Evolutionary conservation across 148 eudicot species (phyloP), one percentile per base, ranked within the genome.

Genomic region (Cornus florida): DNA sequence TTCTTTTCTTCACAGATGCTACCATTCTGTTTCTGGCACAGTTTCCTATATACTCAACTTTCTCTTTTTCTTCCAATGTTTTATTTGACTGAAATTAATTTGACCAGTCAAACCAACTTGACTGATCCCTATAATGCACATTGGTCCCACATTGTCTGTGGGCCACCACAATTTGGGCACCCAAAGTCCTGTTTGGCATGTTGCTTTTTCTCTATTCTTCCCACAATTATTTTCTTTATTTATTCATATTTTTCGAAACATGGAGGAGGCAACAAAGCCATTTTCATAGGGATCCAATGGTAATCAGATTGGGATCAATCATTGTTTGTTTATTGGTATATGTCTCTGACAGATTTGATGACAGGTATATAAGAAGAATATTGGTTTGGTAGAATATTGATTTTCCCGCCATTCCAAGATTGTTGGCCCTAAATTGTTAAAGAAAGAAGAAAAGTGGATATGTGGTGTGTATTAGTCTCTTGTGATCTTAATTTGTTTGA

Each of bases 31-130:
- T 35, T 77, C 35, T 10, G 81, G 74, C 84, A 78, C 81, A 73
- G 81, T 73, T 67, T 76, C 74, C 70, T 20, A 82, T 16, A 43
- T 35, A 35, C 38, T 35, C 11, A 43, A 19, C 72, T 76, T 41
- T 74, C 80, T 68, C 73, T 82, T 67, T 68, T 67, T 48, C 32
- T 81, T 7, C 13, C 31, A 41, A n/a, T 69, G n/a, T 69, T 78
- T 78, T 74, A 53, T 79, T 79, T 79, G 81, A 79, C 81, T 72
- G 76, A 46, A 19, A 9, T 4, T 35, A 22, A 10, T 78, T 79
- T 76, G 84, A 82, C 84, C 67, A 31, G 84, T 82, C 84, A 82
- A 57, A 82, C 13, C 3, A 17, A 67, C 38, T 72, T 79, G 84
- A 77, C 74, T 69, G 74, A 68, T 82, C 73, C 81, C 67, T 74